These are phyloP conservation scores for Lecanicillium sp. DNA, from an alignment of 2,329 filamentous ascomycete genomes.

Conservation along the genomic window DNA sequence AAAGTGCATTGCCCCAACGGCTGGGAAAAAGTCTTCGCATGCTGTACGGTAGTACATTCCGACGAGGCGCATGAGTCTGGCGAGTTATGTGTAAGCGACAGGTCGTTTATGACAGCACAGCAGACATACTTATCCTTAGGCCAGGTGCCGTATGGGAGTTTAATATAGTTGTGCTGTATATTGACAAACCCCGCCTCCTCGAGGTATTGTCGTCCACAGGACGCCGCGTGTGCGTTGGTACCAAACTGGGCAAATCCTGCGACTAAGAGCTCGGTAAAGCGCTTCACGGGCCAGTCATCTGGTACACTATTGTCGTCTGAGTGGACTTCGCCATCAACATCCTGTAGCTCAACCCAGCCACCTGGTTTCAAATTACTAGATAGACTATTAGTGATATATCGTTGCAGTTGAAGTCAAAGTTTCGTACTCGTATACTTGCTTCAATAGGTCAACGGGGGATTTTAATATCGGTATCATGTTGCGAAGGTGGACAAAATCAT, in stretches of 20 bases:
- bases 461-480: constrained; percentile 38
- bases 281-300: constrained; percentile 22
- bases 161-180: constrained; percentile 26
- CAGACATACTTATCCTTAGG: constrained; percentile 29
- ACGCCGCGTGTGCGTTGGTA: constrained; percentile 28
- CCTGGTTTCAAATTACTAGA: constrained; percentile 31
- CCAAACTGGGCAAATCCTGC: constrained; percentile 28
- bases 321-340: constrained; percentile 31
- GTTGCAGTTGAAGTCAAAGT: background rate
- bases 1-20: constrained; percentile 30
- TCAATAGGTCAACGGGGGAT: constrained; percentile 19
- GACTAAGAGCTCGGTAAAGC: constrained; percentile 24
- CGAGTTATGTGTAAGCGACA: background rate
- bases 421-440: constrained; percentile 21
- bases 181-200: constrained; percentile 29
- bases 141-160: constrained; percentile 38
- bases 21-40: constrained; percentile 32
- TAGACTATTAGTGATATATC: background rate
- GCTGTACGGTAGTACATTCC: constrained; percentile 33
- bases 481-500: constrained; percentile 53
- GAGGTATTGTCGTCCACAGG: constrained; percentile 27
- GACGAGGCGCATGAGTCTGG: constrained; percentile 27
- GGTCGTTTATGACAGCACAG: constrained; percentile 2
- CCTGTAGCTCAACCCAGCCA: constrained; percentile 37
- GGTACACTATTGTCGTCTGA: constrained; percentile 27